Conservation (phyloP, 2,329 filamentous ascomycete species). For the Ampelomyces quisqualis region DNA sequence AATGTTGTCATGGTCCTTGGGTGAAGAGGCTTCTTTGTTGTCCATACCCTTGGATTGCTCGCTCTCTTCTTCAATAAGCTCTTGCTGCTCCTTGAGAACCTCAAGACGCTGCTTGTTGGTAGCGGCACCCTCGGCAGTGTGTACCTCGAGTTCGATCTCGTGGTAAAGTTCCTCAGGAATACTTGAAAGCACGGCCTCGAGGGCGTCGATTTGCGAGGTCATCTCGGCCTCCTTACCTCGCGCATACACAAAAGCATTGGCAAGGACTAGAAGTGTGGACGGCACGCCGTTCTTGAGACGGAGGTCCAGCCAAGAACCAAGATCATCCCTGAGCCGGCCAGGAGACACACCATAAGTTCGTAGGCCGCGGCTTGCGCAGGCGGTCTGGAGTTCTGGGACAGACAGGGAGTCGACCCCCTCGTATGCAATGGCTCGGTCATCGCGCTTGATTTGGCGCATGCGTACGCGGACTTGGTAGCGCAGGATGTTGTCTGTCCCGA, state of each 20-base stretch:
- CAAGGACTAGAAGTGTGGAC: conserved; percentile 89
- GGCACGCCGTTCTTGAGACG: conserved; percentile 93
- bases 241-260: conserved; percentile 96
- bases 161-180: conserved; percentile 99
- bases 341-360: conserved; percentile 91
- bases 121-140: conserved; percentile 92
- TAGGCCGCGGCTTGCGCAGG: conserved; percentile 87
- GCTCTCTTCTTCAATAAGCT: conserved; percentile 95
- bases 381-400: conserved; percentile 89
- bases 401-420: conserved; percentile 92
- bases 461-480: conserved; percentile 95
- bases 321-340: conserved; percentile 80
- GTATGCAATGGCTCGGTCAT: conserved; percentile 89
- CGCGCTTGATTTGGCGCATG: conserved; percentile 99
- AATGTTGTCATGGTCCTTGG: conserved; percentile 86
- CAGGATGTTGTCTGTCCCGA: conserved; percentile 96
- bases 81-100: conserved; percentile 96
- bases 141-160: conserved; percentile 97
- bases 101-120: conserved; percentile 99
- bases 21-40: conserved; percentile 71
- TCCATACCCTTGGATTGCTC: conserved; percentile 78
- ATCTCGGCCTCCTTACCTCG: conserved; percentile 83
- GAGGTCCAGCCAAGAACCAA: conserved; percentile 91
- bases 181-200: conserved; percentile 86
- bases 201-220: conserved; percentile 84